These are phyloP conservation scores for Suillus plorans DNA, from an alignment of 768 basidiomycete species.

Conservation along the genomic window DNA sequence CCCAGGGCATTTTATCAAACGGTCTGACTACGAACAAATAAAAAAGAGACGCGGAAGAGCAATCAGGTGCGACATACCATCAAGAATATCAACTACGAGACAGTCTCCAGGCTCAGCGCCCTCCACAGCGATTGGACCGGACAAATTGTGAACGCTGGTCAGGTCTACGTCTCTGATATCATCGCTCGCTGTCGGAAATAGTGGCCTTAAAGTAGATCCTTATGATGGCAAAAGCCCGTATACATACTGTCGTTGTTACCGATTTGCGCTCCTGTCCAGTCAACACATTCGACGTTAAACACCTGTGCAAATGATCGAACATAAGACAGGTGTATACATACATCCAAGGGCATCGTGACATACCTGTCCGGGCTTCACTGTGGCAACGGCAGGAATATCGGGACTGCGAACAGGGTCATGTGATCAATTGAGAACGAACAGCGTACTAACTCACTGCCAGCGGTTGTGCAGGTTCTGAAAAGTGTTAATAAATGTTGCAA, in stretches of 20 bases:
- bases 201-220: not conserved
- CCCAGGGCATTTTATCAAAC: slow-evolving; percentile 80
- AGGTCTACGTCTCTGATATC: slow-evolving; percentile 68
- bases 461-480: slow-evolving; percentile 64
- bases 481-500: not conserved
- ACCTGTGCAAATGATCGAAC: slow-evolving; percentile 35
- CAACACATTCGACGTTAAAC: slow-evolving; percentile 71
- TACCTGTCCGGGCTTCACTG: slow-evolving; percentile 63
- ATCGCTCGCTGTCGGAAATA: slow-evolving; percentile 48
- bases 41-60: not conserved
- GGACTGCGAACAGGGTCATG: slow-evolving; percentile 38
- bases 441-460: slow-evolving; percentile 57
- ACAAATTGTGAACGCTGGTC: slow-evolving; percentile 69
- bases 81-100: slow-evolving; percentile 77
- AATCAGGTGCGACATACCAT: slow-evolving; percentile 39
- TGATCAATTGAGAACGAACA: not conserved
- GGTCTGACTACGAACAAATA: slow-evolving; percentile 45
- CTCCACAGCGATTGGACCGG: slow-evolving; percentile 72
- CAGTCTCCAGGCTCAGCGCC: slow-evolving; percentile 80
- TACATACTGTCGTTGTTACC: slow-evolving; percentile 69
- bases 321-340: not conserved
- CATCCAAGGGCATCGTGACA: slow-evolving; percentile 5
- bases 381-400: slow-evolving; percentile 60
- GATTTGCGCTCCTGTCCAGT: slow-evolving; percentile 81
- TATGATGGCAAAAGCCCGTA: not conserved